Percentiles rank a stretch among this genome's conserved stretches.
phyloP scores from a whole-genome alignment of 2,329 filamentous ascomycete species.

The Erysiphe pulchra region DNA sequence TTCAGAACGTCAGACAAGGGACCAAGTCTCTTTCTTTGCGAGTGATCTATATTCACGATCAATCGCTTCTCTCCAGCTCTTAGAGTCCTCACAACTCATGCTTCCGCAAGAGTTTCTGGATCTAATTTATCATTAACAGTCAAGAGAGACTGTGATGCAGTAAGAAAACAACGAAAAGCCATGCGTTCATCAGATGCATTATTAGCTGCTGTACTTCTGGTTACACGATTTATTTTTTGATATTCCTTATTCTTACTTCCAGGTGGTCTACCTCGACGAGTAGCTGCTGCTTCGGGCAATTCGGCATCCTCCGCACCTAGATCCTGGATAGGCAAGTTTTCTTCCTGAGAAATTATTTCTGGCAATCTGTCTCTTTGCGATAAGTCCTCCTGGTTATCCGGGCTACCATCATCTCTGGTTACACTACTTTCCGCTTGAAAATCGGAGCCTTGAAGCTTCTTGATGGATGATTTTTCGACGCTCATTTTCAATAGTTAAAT shows the following conservation, averaged over 20 bases:
- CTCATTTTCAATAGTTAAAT: no score
- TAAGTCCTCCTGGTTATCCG: neutral
- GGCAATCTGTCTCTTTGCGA: neutral
- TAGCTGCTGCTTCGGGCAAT: neutral
- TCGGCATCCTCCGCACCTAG: neutral
- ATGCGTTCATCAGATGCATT: neutral
- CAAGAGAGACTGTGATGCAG: neutral
- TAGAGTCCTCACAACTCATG: neutral
- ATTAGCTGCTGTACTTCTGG: neutral
- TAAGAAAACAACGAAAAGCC: neutral
- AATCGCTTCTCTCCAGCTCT: neutral
- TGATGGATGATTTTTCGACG: no score
- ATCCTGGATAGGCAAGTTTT: neutral
- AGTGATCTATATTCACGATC: slow-evolving; percentile 1
- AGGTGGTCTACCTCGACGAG: neutral
- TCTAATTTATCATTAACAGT: neutral
- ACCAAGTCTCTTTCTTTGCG: neutral
- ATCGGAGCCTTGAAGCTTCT: no score
- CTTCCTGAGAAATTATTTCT: neutral
- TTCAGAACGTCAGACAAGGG: neutral
- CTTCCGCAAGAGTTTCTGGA: neutral
- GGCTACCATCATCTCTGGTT: neutral
- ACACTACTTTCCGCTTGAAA: neutral
- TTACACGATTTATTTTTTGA: neutral
- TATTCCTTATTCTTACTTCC: neutral